These are phyloP conservation scores for Venturia carpophila DNA, from an alignment of 2,329 filamentous ascomycete genomes.

Conservation along the genomic window DNA sequence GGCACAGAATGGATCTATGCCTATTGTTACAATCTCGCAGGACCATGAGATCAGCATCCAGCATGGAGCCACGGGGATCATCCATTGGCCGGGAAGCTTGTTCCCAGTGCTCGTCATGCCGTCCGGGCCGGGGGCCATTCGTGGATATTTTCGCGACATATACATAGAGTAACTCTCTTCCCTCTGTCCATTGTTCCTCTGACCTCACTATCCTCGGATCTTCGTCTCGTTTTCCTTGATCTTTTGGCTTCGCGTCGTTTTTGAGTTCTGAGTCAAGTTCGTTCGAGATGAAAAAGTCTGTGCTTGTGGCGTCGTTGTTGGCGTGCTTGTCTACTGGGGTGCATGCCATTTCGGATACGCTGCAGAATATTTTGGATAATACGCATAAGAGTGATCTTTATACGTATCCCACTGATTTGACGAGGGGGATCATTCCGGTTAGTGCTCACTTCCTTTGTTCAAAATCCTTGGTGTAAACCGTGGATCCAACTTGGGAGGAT, in stretches of 20 bases:
- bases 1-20: not conserved
- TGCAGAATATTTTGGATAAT: slow-evolving; percentile 50
- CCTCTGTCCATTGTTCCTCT: too few relatives aligned
- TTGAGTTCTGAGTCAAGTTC: not conserved
- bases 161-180: not conserved
- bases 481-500: too few relatives aligned
- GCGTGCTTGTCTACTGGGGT: slow-evolving; percentile 16
- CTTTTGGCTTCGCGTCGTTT: not conserved
- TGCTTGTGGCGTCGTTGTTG: not conserved
- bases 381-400: slow-evolving; percentile 47
- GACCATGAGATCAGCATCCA: not conserved
- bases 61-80: slow-evolving; percentile 1
- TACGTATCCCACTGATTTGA: slow-evolving; percentile 54
- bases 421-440: slow-evolving; percentile 51
- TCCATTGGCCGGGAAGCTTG: not conserved
- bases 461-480: too few relatives aligned
- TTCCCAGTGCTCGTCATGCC: not conserved
- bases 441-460: slow-evolving; percentile 21
- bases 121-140: not conserved
- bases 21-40: not conserved
- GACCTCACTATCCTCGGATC: too few relatives aligned
- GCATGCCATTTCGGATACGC: slow-evolving; percentile 37
- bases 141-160: not conserved
- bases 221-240: not conserved
- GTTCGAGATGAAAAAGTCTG: not conserved